These are phyloP conservation scores for Lotmaria passim DNA, from an alignment of 208 protist genomes.

Conservation along the genomic window DNA sequence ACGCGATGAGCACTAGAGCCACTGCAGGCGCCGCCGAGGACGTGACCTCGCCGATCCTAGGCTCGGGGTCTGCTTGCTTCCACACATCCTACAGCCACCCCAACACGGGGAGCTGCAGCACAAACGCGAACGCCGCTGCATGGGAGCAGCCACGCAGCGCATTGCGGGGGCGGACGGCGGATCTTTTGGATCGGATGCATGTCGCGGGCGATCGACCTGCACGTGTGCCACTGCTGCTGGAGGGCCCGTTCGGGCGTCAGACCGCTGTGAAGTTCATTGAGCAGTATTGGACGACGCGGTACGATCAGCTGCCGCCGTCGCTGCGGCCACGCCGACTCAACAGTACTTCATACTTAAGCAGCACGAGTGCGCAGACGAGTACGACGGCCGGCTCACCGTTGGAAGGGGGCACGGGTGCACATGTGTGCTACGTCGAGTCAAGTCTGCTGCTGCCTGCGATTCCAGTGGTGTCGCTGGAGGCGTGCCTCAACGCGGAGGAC, in stretches of 20 bases:
- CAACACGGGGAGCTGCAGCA: background rate
- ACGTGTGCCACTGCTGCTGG: slow-evolving; percentile 21
- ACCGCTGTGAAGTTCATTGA: slow-evolving; percentile 24
- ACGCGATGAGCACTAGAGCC: background rate
- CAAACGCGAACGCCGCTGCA: background rate
- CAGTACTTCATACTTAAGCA: background rate
- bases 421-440: slow-evolving; percentile 14
- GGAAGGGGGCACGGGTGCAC: slow-evolving; percentile 1
- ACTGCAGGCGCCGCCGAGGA: background rate
- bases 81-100: background rate
- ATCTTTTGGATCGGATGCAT: slow-evolving; percentile 20
- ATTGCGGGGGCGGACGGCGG: background rate
- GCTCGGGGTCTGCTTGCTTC: background rate
- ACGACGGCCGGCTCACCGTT: background rate
- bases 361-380: background rate
- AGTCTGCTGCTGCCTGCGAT: slow-evolving; percentile 5
- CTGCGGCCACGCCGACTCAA: slow-evolving; percentile 5
- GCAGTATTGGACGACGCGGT: slow-evolving; percentile 12
- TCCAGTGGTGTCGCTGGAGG: slow-evolving; percentile 9
- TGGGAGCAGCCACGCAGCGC: background rate
- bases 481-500: slow-evolving; percentile 13
- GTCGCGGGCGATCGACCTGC: slow-evolving; percentile 8
- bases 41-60: background rate
- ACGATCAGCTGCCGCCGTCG: slow-evolving; percentile 20
- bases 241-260: slow-evolving; percentile 12